phyloP scores from a whole-genome alignment of 345 rosid species.

The Populus davidiana region DNA sequence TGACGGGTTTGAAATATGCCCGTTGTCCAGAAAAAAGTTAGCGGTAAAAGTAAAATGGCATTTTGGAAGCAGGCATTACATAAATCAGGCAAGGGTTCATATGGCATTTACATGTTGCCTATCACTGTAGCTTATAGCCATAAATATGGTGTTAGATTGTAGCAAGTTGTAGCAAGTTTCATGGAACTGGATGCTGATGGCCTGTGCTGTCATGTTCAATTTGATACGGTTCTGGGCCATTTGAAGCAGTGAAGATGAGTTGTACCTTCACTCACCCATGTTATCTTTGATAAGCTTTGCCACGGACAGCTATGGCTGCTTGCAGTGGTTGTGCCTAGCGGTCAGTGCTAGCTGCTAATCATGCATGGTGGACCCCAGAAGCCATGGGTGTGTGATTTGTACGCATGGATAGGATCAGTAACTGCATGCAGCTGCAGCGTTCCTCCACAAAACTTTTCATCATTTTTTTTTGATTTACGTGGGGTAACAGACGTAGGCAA shows the following conservation, averaged over 20 bases:
- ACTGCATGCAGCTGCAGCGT: neutral
- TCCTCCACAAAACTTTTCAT: neutral
- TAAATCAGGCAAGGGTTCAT: too few relatives aligned
- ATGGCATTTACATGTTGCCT: too few relatives aligned
- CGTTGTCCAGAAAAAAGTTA: too few relatives aligned
- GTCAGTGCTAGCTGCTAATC: neutral
- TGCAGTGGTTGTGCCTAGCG: neutral
- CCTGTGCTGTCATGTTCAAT: neutral
- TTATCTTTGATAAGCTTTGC: neutral
- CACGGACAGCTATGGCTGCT: neutral
- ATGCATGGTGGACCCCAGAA: neutral
- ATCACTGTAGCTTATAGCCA: neutral
- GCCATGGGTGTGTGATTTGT: neutral
- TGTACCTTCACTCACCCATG: neutral
- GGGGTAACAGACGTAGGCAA: too few relatives aligned
- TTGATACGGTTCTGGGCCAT: neutral
- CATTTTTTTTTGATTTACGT: too few relatives aligned
- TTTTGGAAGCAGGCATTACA: too few relatives aligned
- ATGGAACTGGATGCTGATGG: neutral
- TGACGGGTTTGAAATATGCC: neutral
- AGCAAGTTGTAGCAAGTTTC: neutral
- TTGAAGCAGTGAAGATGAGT: neutral
- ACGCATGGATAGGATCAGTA: neutral
- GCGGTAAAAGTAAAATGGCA: too few relatives aligned
- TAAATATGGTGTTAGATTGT: neutral